phyloP scores from a whole-genome alignment of 306 rosid genomes.

The Abrus precatorius region DNA sequence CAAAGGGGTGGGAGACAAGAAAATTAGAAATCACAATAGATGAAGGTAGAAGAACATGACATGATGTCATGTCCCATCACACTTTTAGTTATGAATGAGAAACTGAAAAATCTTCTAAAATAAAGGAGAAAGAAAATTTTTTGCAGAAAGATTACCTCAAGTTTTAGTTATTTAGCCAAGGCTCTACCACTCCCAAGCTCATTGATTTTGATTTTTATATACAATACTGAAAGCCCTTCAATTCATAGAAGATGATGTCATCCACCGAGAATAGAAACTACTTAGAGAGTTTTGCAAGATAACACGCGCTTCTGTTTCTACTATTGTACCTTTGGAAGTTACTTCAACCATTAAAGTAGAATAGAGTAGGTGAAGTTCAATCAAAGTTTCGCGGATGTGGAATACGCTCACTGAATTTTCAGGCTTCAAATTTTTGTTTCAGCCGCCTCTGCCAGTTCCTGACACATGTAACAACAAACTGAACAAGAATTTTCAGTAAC shows the following conservation, averaged over 20 bases:
- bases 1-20: constrained; percentile 17
- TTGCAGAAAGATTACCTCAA: constrained; percentile 49
- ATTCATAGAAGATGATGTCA: constrained; percentile 40
- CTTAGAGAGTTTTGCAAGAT: constrained; percentile 40
- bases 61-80: constrained; percentile 39
- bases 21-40: constrained; percentile 35
- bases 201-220: constrained; percentile 10
- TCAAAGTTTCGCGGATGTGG: constrained; percentile 36
- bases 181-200: constrained; percentile 35
- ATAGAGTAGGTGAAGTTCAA: constrained; percentile 43
- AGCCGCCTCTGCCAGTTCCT: constrained; percentile 44
- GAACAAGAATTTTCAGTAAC: constrained; percentile 33
- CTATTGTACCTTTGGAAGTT: constrained; percentile 46
- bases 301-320: constrained; percentile 51
- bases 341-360: constrained; percentile 41
- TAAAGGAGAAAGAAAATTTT: constrained; percentile 32
- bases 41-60: constrained; percentile 38
- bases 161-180: constrained; percentile 50
- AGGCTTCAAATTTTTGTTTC: constrained; percentile 49
- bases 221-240: constrained; percentile 42
- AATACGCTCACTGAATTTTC: constrained; percentile 52
- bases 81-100: constrained; percentile 21
- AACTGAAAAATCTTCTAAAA: constrained; percentile 17
- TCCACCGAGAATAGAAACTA: constrained; percentile 31
- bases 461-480: constrained; percentile 49